Evolutionary conservation across 108 stramenopile genomes (phyloP), one percentile per base, ranked within the genome.

Genomic region (Fragilaria radians): DNA sequence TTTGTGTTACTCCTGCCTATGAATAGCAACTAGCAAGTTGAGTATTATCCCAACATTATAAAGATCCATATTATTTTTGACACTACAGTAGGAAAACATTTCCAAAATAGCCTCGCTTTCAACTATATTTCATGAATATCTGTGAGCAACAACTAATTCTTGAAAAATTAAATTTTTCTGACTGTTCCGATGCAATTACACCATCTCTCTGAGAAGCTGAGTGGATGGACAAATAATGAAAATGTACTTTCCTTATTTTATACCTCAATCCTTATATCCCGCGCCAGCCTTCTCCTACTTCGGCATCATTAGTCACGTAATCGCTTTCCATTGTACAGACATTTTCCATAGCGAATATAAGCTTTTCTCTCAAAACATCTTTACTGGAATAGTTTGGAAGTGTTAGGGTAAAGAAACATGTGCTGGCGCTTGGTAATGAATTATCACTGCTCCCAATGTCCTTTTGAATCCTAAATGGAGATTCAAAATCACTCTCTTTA

Each of bases 311-410:
- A 7, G 92, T 94, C 27, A 95, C 88, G 56, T 95, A 95, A 63
- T 98, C 98, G 29, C 89, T 95, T 59, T 98, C 98, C 96, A 98
- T 97, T 19, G 94, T 94, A 26, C 91, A 89, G 4, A 92, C 93
- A 66, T 95, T 95, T 59, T 91, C 76, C 52, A 99, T 96, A 4
- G 98, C 97, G 63, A 89, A 96, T 28, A 89, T 52, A 24, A 99
- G 83, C 74, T 96, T 96, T 34, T 85, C 66, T 52, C 75, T 78
- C 59, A 96, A 52, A 0, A 78, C 65, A 50, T 91, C 85, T 48
- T 88, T 89, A 52, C 67, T 77, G 5, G 77, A 80, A 68, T 99
- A 99, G 42, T 73, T 63, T 14, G 98, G 98, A 14, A 99, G 65
- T 9, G 80, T 85, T 46, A 99, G 72, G 24, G 92, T 89, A 73